Base-by-base conservation (phyloP, 225 moss, liverwort and hornwort genomes). In the Anthoceros angustus region DNA sequence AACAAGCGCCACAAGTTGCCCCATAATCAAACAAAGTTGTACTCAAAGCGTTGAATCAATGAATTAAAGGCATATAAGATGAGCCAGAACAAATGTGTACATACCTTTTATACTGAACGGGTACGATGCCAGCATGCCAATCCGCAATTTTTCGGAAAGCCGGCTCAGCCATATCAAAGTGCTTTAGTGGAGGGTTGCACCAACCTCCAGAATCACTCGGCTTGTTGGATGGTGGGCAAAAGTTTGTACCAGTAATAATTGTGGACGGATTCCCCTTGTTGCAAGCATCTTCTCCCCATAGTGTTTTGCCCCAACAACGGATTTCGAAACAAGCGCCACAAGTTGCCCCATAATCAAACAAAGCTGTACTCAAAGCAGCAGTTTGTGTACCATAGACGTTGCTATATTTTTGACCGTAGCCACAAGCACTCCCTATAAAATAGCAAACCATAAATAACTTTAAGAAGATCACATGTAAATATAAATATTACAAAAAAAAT, bases 121-220 rank as follows among this genome's bases (percentile, higher is more conserved):
- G 70, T 12, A 71, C 12, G 10, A 70, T 70, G 10, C 70, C 70
- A 26, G 70, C 70, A 3, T 39, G 41, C 3, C 63, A 70, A 6
- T 25, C 42, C 21, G 62, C 65, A 55, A 71, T 71, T 40, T 65
- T 8, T 48, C 43, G 10, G 43, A 45, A 71, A 2, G 50, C 64
- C 8, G 43, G 46, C 48, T 63, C 50, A 1, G 64, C 41, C 40
- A 71, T 64, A 21, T 71, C 70, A 20, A 71, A 71, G 45, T 71
- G 70, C 40, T 71, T 40, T 9, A 64, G 63, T 10, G 70, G 55
- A 9, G 45, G 42, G 41, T 71, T 71, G 40, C 70, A 71, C 70
- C 70, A 71, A 0, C 70, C 70, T 15, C 70, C 70, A 48, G 64
- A 46, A 41, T 71, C 64, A 23, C 46, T 64, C 12, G 70, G 70